Percentiles rank a stretch among this genome's conserved stretches.
phyloP scores from a whole-genome alignment of 306 rosid species.

The Alnus glutinosa region DNA sequence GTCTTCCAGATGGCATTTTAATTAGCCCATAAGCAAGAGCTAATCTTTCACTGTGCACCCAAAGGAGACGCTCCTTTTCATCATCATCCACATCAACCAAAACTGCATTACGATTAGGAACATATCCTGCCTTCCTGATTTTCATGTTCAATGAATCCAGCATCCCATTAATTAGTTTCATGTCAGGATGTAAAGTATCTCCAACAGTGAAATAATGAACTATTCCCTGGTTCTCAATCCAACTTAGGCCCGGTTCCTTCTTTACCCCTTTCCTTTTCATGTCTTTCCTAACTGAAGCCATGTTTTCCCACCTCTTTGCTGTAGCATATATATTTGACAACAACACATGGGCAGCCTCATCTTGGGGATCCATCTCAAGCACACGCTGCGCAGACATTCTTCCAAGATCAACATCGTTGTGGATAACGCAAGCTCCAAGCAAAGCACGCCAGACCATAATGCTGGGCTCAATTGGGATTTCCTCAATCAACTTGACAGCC shows the following conservation, averaged over 20 bases:
- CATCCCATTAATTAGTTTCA: slow-evolving; percentile 54
- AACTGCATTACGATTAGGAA: slow-evolving; percentile 54
- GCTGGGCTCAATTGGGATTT: slow-evolving; percentile 69
- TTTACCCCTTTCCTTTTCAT: slow-evolving; percentile 76
- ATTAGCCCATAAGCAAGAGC: slow-evolving; percentile 78
- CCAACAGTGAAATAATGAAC: slow-evolving; percentile 65
- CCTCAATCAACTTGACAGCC: slow-evolving; percentile 65
- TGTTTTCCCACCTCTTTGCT: slow-evolving; percentile 63
- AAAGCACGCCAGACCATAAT: slow-evolving; percentile 81
- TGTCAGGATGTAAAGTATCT: slow-evolving; percentile 68
- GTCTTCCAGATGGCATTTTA: slow-evolving; percentile 60
- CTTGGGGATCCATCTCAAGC: slow-evolving; percentile 72
- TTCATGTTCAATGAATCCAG: slow-evolving; percentile 61
- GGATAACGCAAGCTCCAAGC: slow-evolving; percentile 82
- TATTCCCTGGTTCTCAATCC: slow-evolving; percentile 70
- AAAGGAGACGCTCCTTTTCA: slow-evolving; percentile 69
- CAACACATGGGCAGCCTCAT: slow-evolving; percentile 70
- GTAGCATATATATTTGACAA: slow-evolving; percentile 78
- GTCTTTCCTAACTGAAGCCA: slow-evolving; percentile 60
- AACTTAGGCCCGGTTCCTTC: slow-evolving; percentile 87
- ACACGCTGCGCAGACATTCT: slow-evolving; percentile 57
- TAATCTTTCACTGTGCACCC: slow-evolving; percentile 81
- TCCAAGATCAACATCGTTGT: slow-evolving; percentile 63
- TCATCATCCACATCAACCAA: slow-evolving; percentile 73
- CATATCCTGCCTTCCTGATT: slow-evolving; percentile 63